Conservation (phyloP, 2,329 filamentous ascomycete species). For the Beauveria bassiana region DNA sequence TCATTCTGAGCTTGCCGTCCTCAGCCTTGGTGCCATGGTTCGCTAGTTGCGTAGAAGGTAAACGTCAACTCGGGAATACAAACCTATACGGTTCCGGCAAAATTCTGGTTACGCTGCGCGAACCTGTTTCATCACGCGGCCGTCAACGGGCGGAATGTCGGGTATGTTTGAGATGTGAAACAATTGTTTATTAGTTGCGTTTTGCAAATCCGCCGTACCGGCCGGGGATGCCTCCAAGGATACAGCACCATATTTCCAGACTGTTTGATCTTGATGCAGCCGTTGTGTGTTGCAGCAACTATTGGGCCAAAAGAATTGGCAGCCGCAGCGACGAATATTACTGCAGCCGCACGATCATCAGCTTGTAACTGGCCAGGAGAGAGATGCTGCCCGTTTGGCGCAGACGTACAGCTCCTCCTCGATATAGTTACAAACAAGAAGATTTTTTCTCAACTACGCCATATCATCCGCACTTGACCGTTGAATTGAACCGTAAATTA, state of each 20-base stretch:
- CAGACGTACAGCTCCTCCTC: too few species aligned
- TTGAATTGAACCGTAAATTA: background rate
- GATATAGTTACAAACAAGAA: too few species aligned
- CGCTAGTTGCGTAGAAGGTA: too few species aligned
- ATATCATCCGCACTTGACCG: background rate
- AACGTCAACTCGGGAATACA: too few species aligned
- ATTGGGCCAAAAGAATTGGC: too few species aligned
- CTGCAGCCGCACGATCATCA: too few species aligned
- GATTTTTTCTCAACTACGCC: background rate
- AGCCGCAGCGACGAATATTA: too few species aligned
- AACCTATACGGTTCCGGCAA: too few species aligned
- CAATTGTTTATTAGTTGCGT: background rate
- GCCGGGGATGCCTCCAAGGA: background rate
- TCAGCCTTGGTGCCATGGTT: background rate
- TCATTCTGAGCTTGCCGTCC: background rate
- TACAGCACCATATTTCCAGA: background rate
- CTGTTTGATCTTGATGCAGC: background rate
- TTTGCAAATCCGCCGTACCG: background rate
- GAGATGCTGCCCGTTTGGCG: too few species aligned
- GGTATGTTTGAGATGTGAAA: conserved; percentile 1
- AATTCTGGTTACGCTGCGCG: too few species aligned
- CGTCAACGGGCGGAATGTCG: too few species aligned
- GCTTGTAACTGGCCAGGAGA: too few species aligned
- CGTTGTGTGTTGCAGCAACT: background rate
- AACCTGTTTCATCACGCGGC: background rate